Base-by-base conservation (phyloP, 495 filamentous ascomycete species). In the Penicillium salamii region DNA sequence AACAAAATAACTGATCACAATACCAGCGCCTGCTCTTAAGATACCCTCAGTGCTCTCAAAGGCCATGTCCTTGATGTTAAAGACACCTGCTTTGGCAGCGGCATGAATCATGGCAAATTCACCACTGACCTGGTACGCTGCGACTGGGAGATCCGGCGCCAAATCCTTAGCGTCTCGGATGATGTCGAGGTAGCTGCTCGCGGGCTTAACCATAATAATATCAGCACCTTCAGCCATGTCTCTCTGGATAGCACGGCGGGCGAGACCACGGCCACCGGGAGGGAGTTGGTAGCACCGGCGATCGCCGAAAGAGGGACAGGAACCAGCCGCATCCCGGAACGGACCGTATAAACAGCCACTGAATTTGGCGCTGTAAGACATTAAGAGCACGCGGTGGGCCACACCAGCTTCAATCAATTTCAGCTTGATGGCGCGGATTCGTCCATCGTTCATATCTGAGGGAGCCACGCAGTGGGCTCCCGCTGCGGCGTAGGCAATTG, bases 71-170 rank as follows among this genome's bases (percentile, higher is more conserved):
- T 91, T 95, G 63, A 98, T 72, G 66, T 96, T 91, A 63, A 97
- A 98, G n/a, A 98, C 93, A 0, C 93, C 93, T 8, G 93, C 91
- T 68, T 95, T 93, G 17, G 95, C 93, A 29, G 78, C 93, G 3
- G 93, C 93, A 62, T 96, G 90, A 39, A 98, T 95, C 95, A 97
- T 98, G 33, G 93, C 91, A 67, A 85, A 98, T 71, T 98, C 93
- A 49, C 93, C 93, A 64, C 86, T 91, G 39, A 98, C 93, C 65
- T 98, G 93, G 63, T 98, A 98, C 17, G 93, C 91, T 3, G 91
- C 91, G 42, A 98, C 74, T 13, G 93, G 93, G 61, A 97, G 74
- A 69, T 97, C 88, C 53, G 82, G 83, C 17, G 90, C 91, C 44
- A 97, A 78, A 40, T 97, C 89, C 74, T 93, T 96, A 23, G 93